A percentile compares a stretch with the other conserved stretches of the same genome.
Evolutionary conservation across 768 basidiomycete species (phyloP).

Genomic region (Multifurca ochricompacta): DNA sequence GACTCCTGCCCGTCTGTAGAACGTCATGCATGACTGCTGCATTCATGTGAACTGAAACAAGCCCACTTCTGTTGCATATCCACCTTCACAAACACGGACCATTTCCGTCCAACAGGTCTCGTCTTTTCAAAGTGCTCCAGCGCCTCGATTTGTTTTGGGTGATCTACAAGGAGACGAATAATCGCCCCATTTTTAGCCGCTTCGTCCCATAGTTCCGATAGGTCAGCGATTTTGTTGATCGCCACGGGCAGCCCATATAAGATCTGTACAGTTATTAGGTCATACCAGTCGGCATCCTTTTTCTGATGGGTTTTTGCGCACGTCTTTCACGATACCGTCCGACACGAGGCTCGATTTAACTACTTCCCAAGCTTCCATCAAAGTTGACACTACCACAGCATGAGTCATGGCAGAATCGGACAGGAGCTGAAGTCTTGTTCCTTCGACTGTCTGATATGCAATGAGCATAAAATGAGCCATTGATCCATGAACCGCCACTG

Average conservation of each 20-base stretch:
- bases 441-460: conserved; percentile 55
- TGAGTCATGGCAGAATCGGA: conserved; percentile 45
- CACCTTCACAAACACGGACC: conserved; percentile 78
- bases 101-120: conserved; percentile 36
- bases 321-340: conserved; percentile 73
- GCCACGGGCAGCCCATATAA: conserved; percentile 73
- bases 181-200: conserved; percentile 47
- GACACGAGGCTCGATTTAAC: conserved; percentile 57
- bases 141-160: conserved; percentile 60
- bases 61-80: conserved; percentile 71
- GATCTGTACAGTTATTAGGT: conserved; percentile 39
- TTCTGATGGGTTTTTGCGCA: not conserved
- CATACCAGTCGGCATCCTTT: conserved; percentile 3
- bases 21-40: not conserved
- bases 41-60: not conserved
- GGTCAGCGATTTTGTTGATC: conserved; percentile 62
- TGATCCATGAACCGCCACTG: not conserved
- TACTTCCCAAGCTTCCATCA: conserved; percentile 77
- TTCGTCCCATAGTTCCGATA: conserved; percentile 51
- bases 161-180: conserved; percentile 66
- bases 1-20: conserved; percentile 64
- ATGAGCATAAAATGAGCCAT: not conserved
- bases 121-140: conserved; percentile 52
- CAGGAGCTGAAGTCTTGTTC: conserved; percentile 58
- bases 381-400: conserved; percentile 71